Evolutionary conservation across 2,329 filamentous ascomycete genomes (phyloP), one percentile per base, ranked within the genome.

Genomic region (Raffaelea albimanens): DNA sequence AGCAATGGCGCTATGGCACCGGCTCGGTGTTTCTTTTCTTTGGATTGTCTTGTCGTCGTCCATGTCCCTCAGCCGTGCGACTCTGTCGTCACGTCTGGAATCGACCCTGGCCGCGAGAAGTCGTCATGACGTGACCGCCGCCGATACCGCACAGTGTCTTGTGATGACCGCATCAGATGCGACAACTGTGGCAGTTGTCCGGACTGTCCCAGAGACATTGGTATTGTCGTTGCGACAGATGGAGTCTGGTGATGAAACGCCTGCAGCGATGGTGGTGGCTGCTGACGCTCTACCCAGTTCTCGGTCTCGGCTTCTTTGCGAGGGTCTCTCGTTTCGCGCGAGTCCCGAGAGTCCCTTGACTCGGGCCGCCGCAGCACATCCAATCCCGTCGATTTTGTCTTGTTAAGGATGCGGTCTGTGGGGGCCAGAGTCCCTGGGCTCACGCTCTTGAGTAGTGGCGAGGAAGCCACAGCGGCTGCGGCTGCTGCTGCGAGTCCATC

Each of bases 21-120:
- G n/a, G n/a, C n/a, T 38, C 5, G 8, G 8, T 38, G 7, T 38
- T 38, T 7, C 34, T 7, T 38, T 10, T 38, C n/a, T 38, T 7
- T 38, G 14, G 13, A 16, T n/a, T 38, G 13, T 34, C 16, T 34
- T 34, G 31, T 34, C 31, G 14, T 38, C 18, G 7, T 8, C 18
- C 5, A 8, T 38, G 13, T 9, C 10, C 18, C 19, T 52, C 44
- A 59, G 2, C 50, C 44, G 20, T 57, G 56, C 42, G 58, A 46
- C 40, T 63, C 60, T 36, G 61, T 51, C 36, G 60, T 59, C 44
- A 69, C 57, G 13, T 64, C 66, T 0, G 72, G 68, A 39, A 75
- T 53, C 14, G 71, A 67, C 4, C 72, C 70, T 0, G 73, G 70
- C 64, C 74, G 74, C 25, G 66, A 62, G 47, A 66, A 68, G 9